Conservation (phyloP, 78 protist genomes). For the Chrysochromulina tobinii region DNA sequence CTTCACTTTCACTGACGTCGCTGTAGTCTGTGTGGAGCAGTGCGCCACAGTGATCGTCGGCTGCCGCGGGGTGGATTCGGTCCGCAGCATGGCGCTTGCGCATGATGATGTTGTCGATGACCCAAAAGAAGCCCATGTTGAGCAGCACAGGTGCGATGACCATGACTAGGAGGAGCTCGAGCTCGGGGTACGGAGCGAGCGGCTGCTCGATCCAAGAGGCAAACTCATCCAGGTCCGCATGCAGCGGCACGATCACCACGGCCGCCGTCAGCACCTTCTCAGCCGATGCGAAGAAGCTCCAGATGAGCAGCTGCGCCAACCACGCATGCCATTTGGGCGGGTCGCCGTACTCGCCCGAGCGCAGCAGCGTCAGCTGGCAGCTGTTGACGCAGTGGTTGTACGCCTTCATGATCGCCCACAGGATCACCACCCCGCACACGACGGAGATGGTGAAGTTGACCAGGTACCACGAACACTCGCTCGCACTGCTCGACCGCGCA, state of each 20-base stretch:
- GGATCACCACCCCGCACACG: neutral
- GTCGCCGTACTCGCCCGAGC: neutral
- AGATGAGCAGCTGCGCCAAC: neutral
- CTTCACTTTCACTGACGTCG: too few relatives aligned
- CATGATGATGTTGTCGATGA: too few relatives aligned
- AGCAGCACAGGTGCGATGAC: neutral
- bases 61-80: too few relatives aligned
- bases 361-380: neutral
- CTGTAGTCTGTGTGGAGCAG: too few relatives aligned
- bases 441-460: conserved; percentile 2
- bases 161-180: conserved; percentile 1
- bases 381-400: neutral
- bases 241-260: conserved; percentile 1
- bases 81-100: too few relatives aligned
- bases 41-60: too few relatives aligned
- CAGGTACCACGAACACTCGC: neutral
- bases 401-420: neutral
- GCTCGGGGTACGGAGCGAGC: neutral
- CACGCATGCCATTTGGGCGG: neutral
- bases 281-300: neutral
- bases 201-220: neutral
- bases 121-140: neutral
- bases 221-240: neutral
- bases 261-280: neutral
- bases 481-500: neutral